Evolutionary conservation across 306 rosid genomes (phyloP), one percentile per base, ranked within the genome.

Genomic region (Alnus glutinosa): DNA sequence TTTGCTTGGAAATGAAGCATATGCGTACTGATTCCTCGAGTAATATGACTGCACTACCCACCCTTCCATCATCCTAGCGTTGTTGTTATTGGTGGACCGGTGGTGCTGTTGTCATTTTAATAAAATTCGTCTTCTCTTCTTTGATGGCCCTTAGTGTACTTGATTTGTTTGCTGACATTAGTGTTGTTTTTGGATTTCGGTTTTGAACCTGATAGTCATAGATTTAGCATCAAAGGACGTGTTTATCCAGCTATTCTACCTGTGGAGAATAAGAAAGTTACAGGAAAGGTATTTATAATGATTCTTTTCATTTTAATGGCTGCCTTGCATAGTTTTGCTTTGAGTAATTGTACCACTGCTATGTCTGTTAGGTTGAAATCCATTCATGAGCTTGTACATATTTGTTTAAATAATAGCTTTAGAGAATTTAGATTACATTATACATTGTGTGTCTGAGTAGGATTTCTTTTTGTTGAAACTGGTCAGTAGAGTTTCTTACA

Each of bases 201-300:
- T 71, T 28, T 23, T 71, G 34, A 58, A 18, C 51, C 18, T 75
- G 84, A 1, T 79, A 95, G 98, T 80, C 94, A 89, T 30, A 82
- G 99, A 78, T 95, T 86, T 55, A 90, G 91, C 86, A 87, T 92
- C 91, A 91, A 87, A 83, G 93, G 80, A 82, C 97, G 97, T 48
- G 93, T 91, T 48, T 95, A 95, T 87, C 98, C 98, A 2, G 97
- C 99, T 76, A 93, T 95, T 81, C 79, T 91, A 19, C 99, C 99
- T 0, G 88, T 93, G 13, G 77, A 82, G 64, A 73, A 80, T 19
- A 67, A 87, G 54, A 83, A 85, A 77, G 92, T 93, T 50, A 67
- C 82, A 18, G 98, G 98, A 76, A 90, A 82, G 97, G 96, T 87
- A 57, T 70, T 79, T 44, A 3, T 57, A 15, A 16, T 49, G 28